Evolutionary conservation across 257 asterid species (phyloP).

Genomic region (Solanum arcanum): DNA sequence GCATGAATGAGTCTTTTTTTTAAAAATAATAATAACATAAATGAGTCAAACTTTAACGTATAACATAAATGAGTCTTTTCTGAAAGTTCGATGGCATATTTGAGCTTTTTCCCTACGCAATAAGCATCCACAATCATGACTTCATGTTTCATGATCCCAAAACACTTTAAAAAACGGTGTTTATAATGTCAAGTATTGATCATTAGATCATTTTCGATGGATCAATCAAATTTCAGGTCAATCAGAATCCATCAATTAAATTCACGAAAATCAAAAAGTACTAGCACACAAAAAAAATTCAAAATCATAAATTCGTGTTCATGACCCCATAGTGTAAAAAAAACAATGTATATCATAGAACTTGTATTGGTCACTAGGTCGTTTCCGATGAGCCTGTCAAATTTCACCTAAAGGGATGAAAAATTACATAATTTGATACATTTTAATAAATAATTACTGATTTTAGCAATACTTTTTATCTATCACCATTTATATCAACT

Average conservation of each 20-base stretch:
- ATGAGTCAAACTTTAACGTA: too few relatives aligned
- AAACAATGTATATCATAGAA: neutral
- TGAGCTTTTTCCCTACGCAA: accelerated
- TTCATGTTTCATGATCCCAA: neutral
- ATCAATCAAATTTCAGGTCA: neutral
- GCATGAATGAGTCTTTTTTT: too few relatives aligned
- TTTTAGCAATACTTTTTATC: too few relatives aligned
- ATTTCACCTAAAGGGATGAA: neutral
- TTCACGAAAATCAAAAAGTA: neutral
- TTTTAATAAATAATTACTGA: too few relatives aligned
- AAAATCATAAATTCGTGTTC: neutral
- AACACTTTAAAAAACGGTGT: neutral
- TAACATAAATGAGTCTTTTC: accelerated
- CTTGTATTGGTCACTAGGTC: neutral
- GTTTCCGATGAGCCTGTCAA: neutral
- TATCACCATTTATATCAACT: too few relatives aligned
- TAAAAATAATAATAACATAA: too few relatives aligned
- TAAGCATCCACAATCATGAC: neutral
- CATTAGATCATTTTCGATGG: neutral
- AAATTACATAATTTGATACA: too few relatives aligned
- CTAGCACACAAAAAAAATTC: neutral
- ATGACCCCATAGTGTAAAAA: neutral
- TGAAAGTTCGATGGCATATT: too few relatives aligned
- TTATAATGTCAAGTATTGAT: neutral
- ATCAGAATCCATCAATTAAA: neutral